Base-by-base conservation (phyloP, 1,139 yeast species). In the Suhomyces bolitotheri region DNA sequence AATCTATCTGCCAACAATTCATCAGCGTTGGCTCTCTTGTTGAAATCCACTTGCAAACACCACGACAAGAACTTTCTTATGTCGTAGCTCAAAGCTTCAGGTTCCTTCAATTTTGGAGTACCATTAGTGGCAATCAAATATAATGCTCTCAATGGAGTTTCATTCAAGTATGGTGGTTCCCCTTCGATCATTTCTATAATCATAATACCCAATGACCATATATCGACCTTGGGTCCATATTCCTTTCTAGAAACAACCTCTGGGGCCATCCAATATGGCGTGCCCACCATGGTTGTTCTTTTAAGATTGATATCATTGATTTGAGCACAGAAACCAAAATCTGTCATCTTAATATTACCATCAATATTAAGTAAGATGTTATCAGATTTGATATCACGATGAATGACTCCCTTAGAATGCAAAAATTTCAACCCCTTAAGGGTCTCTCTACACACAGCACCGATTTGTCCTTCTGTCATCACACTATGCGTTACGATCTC, bases 181-280 rank as follows among this genome's bases (percentile, higher is more conserved):
- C 98, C 97, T 62, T 92, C 97, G 48, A 92, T 87, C 98, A 92
- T 92, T 62, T 92, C 98, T 54, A 92, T 89, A 13, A 90, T 82
- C 98, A 92, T 92, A 48, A 92, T 92, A 46, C 98, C 98, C 46
- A 92, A 67, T 9, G 96, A 87, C 98, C 98, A 92, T 34, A 94
- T 83, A 62, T 92, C 98, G 38, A 92, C 96, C 62, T 94, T 90
- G 25, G 97, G 95, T 2, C 97, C 98, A 58, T 92, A 92, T 51
- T 89, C 96, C 56, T 90, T 89, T 46, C 96, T 73, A 7, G 89
- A 80, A 14, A 92, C 96, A 39, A 92, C 96, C 62, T 92, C 98
- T 2, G 98, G 98, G 0, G 98, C 98, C 98, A 92, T 92, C 98
- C 98, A 92, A 60, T 92, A 92, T 4, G 98, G 98, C 0, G 98